phyloP scores from a whole-genome alignment of 495 filamentous ascomycete species.

The Cryomyces minteri region DNA sequence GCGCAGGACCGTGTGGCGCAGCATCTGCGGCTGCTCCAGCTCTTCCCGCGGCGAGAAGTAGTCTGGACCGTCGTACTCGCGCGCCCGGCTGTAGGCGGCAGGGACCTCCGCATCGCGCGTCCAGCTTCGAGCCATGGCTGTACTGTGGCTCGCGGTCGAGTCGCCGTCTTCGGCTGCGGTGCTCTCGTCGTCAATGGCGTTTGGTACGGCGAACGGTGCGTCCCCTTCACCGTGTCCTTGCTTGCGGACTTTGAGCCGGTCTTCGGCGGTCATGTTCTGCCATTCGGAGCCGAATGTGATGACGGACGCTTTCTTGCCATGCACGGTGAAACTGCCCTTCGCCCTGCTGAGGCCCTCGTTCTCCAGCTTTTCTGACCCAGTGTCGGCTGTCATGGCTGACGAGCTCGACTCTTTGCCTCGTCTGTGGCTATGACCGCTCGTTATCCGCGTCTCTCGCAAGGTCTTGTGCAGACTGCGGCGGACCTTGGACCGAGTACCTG shows the following conservation, averaged over 20 bases:
- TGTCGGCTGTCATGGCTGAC: background rate
- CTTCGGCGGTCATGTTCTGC: constrained; percentile 37
- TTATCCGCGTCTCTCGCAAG: constrained; percentile 62
- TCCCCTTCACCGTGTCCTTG: no score
- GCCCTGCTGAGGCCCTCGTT: constrained; percentile 43
- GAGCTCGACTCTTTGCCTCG: background rate
- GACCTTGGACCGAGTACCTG: constrained; percentile 32
- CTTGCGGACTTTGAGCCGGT: background rate
- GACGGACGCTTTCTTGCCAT: constrained; percentile 94
- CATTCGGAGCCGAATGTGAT: constrained; percentile 88
- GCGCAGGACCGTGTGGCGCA: no score
- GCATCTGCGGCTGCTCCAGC: no score
- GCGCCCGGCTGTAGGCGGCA: no score
- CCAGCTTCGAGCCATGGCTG: no score
- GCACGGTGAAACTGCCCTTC: constrained; percentile 79
- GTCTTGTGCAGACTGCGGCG: constrained; percentile 87
- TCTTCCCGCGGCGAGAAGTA: no score
- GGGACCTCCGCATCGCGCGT: no score
- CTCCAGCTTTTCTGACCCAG: background rate
- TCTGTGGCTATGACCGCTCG: constrained; percentile 27
- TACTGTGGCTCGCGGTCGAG: no score
- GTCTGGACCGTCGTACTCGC: no score
- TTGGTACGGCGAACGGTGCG: no score
- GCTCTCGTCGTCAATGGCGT: no score
- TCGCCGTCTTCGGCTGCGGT: no score